Conservation (phyloP, 306 rosid species). For the Hylodesmum podocarpum region DNA sequence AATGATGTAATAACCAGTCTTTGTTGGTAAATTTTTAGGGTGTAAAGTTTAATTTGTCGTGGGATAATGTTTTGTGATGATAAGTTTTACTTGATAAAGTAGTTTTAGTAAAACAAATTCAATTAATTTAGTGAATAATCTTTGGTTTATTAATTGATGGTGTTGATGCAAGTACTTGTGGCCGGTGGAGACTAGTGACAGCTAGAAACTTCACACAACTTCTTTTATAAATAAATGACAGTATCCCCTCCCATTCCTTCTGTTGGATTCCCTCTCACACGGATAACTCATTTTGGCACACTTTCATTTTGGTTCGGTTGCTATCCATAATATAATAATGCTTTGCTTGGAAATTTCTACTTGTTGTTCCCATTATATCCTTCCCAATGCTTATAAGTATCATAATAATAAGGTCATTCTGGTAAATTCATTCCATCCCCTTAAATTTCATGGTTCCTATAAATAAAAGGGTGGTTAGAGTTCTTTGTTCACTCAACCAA, state of each 20-base stretch:
- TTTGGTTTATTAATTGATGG: not conserved
- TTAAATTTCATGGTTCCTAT: constrained; percentile 22
- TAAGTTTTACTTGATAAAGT: no score
- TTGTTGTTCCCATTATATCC: not conserved
- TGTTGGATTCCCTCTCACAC: not conserved
- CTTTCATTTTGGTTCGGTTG: not conserved
- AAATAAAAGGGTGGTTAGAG: constrained; percentile 23
- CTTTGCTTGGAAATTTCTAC: not conserved
- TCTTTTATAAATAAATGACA: not conserved
- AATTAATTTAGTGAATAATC: not conserved
- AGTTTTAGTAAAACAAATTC: no score
- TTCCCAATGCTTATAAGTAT: not conserved
- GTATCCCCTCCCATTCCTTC: not conserved
- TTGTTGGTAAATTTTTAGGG: no score
- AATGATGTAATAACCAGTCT: no score
- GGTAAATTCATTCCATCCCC: not conserved
- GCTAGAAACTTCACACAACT: constrained; percentile 44
- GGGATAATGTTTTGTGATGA: no score
- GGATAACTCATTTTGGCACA: not conserved
- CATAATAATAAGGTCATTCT: constrained; percentile 20
- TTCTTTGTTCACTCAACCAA: constrained; percentile 10
- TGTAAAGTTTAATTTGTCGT: no score
- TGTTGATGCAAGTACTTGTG: not conserved
- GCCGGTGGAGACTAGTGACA: constrained; percentile 1
- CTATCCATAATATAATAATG: not conserved